These are phyloP conservation scores for Cyclocybe aegerita DNA, from an alignment of 768 basidiomycete species.

Conservation along the genomic window DNA sequence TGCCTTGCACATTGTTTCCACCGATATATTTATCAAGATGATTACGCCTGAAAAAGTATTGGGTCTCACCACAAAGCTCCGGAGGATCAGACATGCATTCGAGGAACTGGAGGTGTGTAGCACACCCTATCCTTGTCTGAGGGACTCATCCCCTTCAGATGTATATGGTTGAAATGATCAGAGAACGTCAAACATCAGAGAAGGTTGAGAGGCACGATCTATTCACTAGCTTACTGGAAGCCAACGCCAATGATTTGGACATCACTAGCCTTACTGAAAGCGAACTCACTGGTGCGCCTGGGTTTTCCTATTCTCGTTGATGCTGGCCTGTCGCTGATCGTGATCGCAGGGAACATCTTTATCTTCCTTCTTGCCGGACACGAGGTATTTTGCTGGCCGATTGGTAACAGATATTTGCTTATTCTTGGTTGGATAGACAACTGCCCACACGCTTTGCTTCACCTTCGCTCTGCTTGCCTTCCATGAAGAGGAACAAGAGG, in stretches of 20 bases:
- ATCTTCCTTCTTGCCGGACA: conserved; percentile 57
- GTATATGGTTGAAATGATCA: conserved; percentile 54
- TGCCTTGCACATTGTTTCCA: conserved; percentile 38
- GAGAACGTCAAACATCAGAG: conserved; percentile 31
- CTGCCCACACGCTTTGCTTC: conserved; percentile 38
- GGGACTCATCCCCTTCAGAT: conserved; percentile 6
- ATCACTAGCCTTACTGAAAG: conserved; percentile 31
- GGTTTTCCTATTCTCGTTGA: background rate
- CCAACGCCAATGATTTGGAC: conserved; percentile 36
- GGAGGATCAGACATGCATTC: conserved; percentile 32
- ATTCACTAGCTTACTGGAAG: conserved; percentile 47
- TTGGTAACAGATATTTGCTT: too few relatives aligned
- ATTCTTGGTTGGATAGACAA: conserved; percentile 20
- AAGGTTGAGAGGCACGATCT: conserved; percentile 46
- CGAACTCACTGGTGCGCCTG: conserved; percentile 34
- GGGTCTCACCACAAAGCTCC: conserved; percentile 26
- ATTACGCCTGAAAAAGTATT: conserved; percentile 33
- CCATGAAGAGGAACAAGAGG: conserved; percentile 43
- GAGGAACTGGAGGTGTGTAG: conserved; percentile 29
- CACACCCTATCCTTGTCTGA: too few relatives aligned
- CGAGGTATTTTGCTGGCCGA: conserved; percentile 32
- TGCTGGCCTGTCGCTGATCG: background rate
- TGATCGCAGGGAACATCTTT: conserved; percentile 34
- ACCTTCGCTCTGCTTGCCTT: conserved; percentile 41
- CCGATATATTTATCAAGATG: conserved; percentile 29